These are phyloP conservation scores for Globisporangium camurandrum DNA, from an alignment of 352 stramenopile species.

Conservation along the genomic window DNA sequence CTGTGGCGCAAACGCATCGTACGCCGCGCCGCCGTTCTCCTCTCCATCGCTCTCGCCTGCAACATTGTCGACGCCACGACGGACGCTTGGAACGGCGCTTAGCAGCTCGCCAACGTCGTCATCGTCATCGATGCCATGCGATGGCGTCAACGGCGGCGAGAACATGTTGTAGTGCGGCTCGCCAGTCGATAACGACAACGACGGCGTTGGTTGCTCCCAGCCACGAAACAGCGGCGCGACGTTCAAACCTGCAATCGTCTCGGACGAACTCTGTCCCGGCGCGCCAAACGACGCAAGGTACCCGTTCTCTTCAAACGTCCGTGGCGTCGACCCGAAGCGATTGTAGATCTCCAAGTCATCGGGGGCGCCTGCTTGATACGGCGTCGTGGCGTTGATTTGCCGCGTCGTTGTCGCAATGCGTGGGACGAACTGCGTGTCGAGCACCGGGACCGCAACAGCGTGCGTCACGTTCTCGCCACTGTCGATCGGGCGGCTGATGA, in stretches of 20 bases:
- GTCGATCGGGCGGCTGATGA: slow-evolving; percentile 2
- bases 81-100: too few species aligned
- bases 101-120: too few species aligned
- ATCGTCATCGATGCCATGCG: not conserved
- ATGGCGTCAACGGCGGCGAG: slow-evolving; percentile 18
- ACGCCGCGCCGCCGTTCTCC: slow-evolving; percentile 18
- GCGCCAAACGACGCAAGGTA: slow-evolving; percentile 6
- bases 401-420: slow-evolving; percentile 1
- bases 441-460: not conserved
- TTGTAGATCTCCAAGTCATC: slow-evolving; percentile 9
- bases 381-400: slow-evolving; percentile 8
- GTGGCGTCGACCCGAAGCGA: slow-evolving; percentile 7
- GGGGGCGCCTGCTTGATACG: slow-evolving; percentile 7
- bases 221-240: slow-evolving; percentile 5
- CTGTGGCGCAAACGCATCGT: slow-evolving; percentile 46
- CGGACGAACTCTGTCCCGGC: slow-evolving; percentile 10
- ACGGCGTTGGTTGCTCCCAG: not conserved
- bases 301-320: slow-evolving; percentile 10
- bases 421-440: slow-evolving; percentile 4
- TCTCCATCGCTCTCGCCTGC: too few species aligned
- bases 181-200: too few species aligned
- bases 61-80: too few species aligned
- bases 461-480: slow-evolving; percentile 1
- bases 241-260: slow-evolving; percentile 9
- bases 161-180: slow-evolving; percentile 34